Percentiles rank a stretch among this genome's conserved stretches.
Evolutionary conservation across 495 filamentous ascomycete genomes (phyloP).

Genomic region (Xanthoparmelia taractica): DNA sequence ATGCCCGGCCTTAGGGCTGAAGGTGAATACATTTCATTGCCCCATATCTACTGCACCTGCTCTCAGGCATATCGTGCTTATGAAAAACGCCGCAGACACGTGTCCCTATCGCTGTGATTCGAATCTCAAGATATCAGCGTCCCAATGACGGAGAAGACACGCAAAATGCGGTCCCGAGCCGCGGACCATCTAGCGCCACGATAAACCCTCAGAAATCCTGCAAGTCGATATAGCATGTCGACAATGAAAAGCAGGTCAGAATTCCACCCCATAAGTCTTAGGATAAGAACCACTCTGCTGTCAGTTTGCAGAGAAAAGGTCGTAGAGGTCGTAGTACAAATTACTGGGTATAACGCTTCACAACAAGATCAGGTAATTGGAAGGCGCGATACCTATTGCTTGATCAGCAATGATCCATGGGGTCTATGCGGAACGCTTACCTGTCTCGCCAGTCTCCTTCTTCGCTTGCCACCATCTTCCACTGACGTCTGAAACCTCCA

Average conservation of each 20-base stretch:
- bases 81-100: neutral
- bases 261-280: neutral
- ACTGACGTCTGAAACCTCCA: conserved; percentile 95
- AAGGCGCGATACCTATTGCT: conserved; percentile 52
- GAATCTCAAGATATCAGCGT: neutral
- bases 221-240: neutral
- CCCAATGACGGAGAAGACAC: neutral
- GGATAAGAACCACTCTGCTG: neutral
- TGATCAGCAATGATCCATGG: neutral
- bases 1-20: neutral
- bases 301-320: conserved; percentile 5
- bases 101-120: neutral
- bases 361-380: conserved; percentile 95
- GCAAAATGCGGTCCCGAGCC: neutral
- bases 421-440: conserved; percentile 37
- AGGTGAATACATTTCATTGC: neutral
- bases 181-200: neutral
- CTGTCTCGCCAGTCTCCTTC: conserved; percentile 90
- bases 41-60: neutral
- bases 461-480: conserved; percentile 98
- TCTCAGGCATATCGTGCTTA: neutral
- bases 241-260: neutral
- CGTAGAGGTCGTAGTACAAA: conserved; percentile 16
- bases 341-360: conserved; percentile 32
- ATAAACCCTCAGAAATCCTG: neutral